Percentiles rank a stretch among this genome's conserved stretches.
Evolutionary conservation across 2,329 filamentous ascomycete species (phyloP).

Genomic region (Aspergillus sp.): DNA sequence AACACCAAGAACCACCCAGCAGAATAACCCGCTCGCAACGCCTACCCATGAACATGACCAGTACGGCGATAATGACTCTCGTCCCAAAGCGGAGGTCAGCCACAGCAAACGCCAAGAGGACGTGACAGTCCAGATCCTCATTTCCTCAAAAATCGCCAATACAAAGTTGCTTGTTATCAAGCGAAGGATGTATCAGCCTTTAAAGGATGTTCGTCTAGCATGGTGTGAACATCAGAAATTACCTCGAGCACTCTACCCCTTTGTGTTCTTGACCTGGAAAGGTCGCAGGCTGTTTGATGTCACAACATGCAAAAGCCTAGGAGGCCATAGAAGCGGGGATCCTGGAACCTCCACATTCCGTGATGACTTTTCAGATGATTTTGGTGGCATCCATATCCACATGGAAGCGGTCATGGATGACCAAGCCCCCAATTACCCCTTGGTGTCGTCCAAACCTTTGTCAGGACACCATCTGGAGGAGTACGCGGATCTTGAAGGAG

Average conservation of each 20-base stretch:
- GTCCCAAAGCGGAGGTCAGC: background rate
- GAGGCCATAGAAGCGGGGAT: conserved; percentile 52
- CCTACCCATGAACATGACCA: background rate
- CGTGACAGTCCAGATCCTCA: conserved; percentile 61
- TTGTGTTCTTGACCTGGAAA: conserved; percentile 78
- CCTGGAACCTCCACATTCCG: conserved; percentile 26
- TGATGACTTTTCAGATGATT: conserved; percentile 51
- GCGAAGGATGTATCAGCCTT: conserved; percentile 64
- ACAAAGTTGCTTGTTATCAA: conserved; percentile 63
- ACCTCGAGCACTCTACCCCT: conserved; percentile 48
- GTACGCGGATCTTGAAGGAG: background rate
- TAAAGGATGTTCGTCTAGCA: conserved; percentile 65
- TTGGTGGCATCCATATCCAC: conserved; percentile 61
- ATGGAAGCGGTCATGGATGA: conserved; percentile 76
- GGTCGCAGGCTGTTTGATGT: conserved; percentile 69
- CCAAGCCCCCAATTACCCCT: conserved; percentile 8
- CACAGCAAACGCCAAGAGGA: conserved; percentile 35
- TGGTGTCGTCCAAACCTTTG: background rate
- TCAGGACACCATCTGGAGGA: background rate
- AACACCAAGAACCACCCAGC: background rate
- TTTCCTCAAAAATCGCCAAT: conserved; percentile 65
- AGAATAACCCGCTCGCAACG: background rate
- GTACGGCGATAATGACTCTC: background rate
- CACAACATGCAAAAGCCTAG: conserved; percentile 70
- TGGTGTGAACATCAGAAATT: conserved; percentile 68